Base-by-base conservation (phyloP, 1,284 basidiomycete species). In the Trichosporon sp. region DNA sequence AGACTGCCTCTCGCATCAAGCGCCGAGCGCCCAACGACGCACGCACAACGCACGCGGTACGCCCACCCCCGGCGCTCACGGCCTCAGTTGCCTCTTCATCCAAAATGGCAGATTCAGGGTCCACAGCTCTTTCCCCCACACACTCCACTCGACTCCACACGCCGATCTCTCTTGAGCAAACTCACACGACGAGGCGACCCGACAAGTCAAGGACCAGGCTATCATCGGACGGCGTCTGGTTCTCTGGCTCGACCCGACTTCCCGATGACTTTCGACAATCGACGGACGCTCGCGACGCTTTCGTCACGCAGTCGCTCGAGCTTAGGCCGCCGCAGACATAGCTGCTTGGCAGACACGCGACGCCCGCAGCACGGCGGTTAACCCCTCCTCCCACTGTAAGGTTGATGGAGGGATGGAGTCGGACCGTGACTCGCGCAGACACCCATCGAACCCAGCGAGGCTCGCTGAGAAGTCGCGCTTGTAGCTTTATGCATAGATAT, bases 201-300 rank as follows among this genome's bases (percentile, higher is more conserved):
- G 54, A 32, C 54, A 59, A 31, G 54, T 14, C 54, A n/a, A 19
- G 26, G 54, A 10, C 54, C 54, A 59, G 54, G 31, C 21, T 59
- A 31, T 14, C 54, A 59, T 59, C 54, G 54, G 54, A 59, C 54
- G 54, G 54, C 54, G 12, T 59, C 54, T 59, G 54, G 54, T 46
- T 26, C 16, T 31, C 54, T 31, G 54, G 54, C 54, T 59, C 54
- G 54, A 32, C 54, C n/a, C 21, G 21, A 26, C 26, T 26, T 56
- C 12, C 51, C 19, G 51, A 21, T 21, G 26, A 21, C 19, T 26
- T n/a, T 26, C 51, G 51, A 56, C 19, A 5, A 46, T n/a, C 43
- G 43, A 46, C 43, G 43, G 43, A 46, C 16, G 51, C 51, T 54
- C 51, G 51, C 51, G 51, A 54, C 51, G 51, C 19, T 54, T 26